These are phyloP conservation scores for Ogataea methylovora DNA, from an alignment of 805 yeast genomes.

Conservation along the genomic window DNA sequence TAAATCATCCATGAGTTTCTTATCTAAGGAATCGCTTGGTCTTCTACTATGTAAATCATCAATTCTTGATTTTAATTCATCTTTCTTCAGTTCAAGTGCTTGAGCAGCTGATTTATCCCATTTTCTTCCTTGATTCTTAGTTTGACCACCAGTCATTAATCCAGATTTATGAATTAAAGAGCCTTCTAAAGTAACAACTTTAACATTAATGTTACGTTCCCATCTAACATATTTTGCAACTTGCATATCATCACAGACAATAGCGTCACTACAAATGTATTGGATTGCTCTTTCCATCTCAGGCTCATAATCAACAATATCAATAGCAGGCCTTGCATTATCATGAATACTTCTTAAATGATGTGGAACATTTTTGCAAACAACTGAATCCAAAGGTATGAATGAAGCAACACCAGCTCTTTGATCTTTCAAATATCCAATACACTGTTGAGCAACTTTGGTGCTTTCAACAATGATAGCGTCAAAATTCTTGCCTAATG, in stretches of 20 bases:
- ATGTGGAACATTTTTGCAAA: slow-evolving; percentile 44
- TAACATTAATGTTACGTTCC: slow-evolving; percentile 48
- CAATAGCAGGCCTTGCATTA: slow-evolving; percentile 61
- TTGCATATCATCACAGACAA: slow-evolving; percentile 66
- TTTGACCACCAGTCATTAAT: slow-evolving; percentile 85
- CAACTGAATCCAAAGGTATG: slow-evolving; percentile 79
- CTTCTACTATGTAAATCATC: slow-evolving; percentile 34
- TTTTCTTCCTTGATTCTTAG: slow-evolving; percentile 39
- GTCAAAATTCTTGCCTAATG: slow-evolving; percentile 74
- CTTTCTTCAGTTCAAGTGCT: slow-evolving; percentile 41
- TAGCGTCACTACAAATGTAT: slow-evolving; percentile 70
- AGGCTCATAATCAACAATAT: slow-evolving; percentile 64
- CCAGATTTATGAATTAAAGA: slow-evolving; percentile 80
- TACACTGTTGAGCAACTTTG: slow-evolving; percentile 65
- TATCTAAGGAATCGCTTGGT: slow-evolving; percentile 50
- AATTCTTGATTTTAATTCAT: slow-evolving; percentile 39
- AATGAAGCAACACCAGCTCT: slow-evolving; percentile 81
- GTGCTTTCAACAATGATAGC: slow-evolving; percentile 78
- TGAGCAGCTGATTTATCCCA: slow-evolving; percentile 73
- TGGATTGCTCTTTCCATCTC: slow-evolving; percentile 69
- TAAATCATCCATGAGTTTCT: slow-evolving; percentile 49
- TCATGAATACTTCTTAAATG: slow-evolving; percentile 45
- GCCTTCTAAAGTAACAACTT: slow-evolving; percentile 78
- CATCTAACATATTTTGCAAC: slow-evolving; percentile 70
- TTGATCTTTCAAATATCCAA: slow-evolving; percentile 74